These are phyloP conservation scores for Cyclotella choctawhatcheeana DNA, from an alignment of 108 stramenopile species.

Conservation along the genomic window DNA sequence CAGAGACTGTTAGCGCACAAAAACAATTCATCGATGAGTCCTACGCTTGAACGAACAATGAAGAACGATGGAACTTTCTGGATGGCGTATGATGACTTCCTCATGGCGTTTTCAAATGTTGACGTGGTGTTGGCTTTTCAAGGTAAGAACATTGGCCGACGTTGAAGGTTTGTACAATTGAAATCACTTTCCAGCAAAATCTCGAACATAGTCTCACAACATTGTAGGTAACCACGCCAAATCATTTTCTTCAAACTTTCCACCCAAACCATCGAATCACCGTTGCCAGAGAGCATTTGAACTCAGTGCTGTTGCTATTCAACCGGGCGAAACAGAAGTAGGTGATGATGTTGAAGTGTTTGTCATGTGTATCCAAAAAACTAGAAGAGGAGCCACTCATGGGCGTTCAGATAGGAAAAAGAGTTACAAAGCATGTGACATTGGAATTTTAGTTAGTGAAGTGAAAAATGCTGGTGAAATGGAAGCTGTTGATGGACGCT, in stretches of 20 bases:
- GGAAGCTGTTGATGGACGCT: slow-evolving; percentile 55
- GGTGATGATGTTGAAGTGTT: slow-evolving; percentile 64
- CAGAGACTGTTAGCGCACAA: slow-evolving; percentile 55
- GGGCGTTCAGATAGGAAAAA: slow-evolving; percentile 72
- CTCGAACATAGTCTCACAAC: too few species aligned
- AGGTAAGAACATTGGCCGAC: slow-evolving; percentile 62
- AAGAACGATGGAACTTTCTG: slow-evolving; percentile 76
- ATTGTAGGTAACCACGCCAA: slow-evolving; percentile 75
- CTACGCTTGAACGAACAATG: slow-evolving; percentile 61
- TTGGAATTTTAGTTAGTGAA: slow-evolving; percentile 67
- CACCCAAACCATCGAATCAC: slow-evolving; percentile 64
- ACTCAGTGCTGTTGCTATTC: slow-evolving; percentile 46
- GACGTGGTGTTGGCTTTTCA: slow-evolving; percentile 74
- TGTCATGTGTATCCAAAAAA: slow-evolving; percentile 79
- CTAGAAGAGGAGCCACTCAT: slow-evolving; percentile 61
- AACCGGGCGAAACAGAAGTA: slow-evolving; percentile 42
- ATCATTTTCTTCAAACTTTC: slow-evolving; percentile 67
- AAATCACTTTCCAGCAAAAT: too few species aligned
- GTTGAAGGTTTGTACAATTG: slow-evolving; percentile 18
- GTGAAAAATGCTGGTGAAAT: slow-evolving; percentile 1
- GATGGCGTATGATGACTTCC: slow-evolving; percentile 76
- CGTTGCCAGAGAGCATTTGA: slow-evolving; percentile 73
- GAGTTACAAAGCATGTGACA: slow-evolving; percentile 71
- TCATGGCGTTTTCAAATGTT: slow-evolving; percentile 73
- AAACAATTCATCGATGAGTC: slow-evolving; percentile 34